Percentiles rank a stretch among this genome's conserved stretches.
phyloP scores from a whole-genome alignment of 768 basidiomycete genomes.

The Agaricus sinodeliciosus region DNA sequence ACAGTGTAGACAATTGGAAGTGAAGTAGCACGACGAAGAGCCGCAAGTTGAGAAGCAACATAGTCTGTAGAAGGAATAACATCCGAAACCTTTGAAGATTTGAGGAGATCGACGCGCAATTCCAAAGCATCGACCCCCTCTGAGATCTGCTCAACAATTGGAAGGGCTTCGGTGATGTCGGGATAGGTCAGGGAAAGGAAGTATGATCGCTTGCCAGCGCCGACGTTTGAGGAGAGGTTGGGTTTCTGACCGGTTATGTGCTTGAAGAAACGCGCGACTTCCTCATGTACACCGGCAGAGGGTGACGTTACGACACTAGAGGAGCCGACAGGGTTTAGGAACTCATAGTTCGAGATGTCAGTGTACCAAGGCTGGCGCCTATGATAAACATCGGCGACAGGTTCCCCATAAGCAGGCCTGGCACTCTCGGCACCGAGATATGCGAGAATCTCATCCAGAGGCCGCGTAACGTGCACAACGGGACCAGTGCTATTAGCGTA shows the following conservation, averaged over 20 bases:
- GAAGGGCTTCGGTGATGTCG: slow-evolving; percentile 66
- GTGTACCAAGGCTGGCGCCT: slow-evolving; percentile 84
- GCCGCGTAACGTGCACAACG: slow-evolving; percentile 81
- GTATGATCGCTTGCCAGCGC: slow-evolving; percentile 62
- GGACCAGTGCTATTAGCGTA: slow-evolving; percentile 58
- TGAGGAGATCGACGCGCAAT: slow-evolving; percentile 87
- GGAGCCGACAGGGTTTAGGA: slow-evolving; percentile 63
- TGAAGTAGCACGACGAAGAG: slow-evolving; percentile 65
- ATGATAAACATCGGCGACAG: slow-evolving; percentile 75
- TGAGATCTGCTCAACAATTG: slow-evolving; percentile 63
- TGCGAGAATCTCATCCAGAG: slow-evolving; percentile 71
- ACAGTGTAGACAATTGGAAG: slow-evolving; percentile 93
- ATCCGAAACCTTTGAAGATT: slow-evolving; percentile 36
- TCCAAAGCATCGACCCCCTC: slow-evolving; percentile 90
- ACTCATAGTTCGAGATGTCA: slow-evolving; percentile 77
- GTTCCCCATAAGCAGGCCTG: slow-evolving; percentile 86
- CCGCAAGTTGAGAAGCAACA: slow-evolving; percentile 75
- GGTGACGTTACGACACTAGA: slow-evolving; percentile 15
- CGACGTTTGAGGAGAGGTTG: slow-evolving; percentile 55
- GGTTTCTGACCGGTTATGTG: slow-evolving; percentile 72
- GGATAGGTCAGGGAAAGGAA: slow-evolving; percentile 94
- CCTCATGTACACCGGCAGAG: slow-evolving; percentile 39
- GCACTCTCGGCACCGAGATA: slow-evolving; percentile 73
- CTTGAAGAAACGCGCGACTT: slow-evolving; percentile 80
- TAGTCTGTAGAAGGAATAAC: slow-evolving; percentile 63